These are phyloP conservation scores for Craterostigma plantagineum DNA, from an alignment of 257 asterid genomes.

Conservation along the genomic window DNA sequence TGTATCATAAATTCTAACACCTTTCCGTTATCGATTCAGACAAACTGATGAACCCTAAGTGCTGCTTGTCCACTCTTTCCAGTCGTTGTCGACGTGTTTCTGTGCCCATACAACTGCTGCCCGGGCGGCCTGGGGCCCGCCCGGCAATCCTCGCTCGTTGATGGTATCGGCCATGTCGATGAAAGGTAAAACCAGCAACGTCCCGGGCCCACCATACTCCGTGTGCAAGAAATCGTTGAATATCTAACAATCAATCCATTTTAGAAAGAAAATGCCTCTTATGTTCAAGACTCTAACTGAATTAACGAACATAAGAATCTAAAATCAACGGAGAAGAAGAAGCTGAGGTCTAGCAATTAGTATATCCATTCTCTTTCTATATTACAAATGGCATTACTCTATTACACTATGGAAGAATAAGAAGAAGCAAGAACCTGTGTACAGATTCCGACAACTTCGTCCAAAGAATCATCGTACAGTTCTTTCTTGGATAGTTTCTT, in stretches of 20 bases:
- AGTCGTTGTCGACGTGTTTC: constrained; percentile 54
- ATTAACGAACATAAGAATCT: too few species aligned
- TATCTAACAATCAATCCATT: constrained; percentile 43
- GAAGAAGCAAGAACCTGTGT: constrained; percentile 34
- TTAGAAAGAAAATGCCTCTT: too few species aligned
- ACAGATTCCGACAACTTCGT: constrained; percentile 70
- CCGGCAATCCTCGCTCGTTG: constrained; percentile 68
- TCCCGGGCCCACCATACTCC: constrained; percentile 90
- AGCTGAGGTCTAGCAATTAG: too few species aligned
- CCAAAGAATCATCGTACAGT: constrained; percentile 55
- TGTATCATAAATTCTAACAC: not conserved
- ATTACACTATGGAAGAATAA: not conserved
- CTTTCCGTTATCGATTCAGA: not conserved
- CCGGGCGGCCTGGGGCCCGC: constrained; percentile 93
- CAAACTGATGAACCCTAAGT: too few species aligned
- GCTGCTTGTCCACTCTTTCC: constrained; percentile 60
- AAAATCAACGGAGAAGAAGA: too few species aligned
- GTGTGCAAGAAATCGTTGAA: constrained; percentile 52
- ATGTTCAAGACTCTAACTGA: too few species aligned
- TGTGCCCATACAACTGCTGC: constrained; percentile 88
- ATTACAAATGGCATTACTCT: not conserved
- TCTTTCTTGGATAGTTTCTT: constrained; percentile 70
- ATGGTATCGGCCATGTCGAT: constrained; percentile 79
- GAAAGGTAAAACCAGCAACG: constrained; percentile 65
- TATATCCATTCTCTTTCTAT: too few species aligned